Evolutionary conservation across 768 basidiomycete genomes (phyloP).

Genomic region (Termitomyces sp.): DNA sequence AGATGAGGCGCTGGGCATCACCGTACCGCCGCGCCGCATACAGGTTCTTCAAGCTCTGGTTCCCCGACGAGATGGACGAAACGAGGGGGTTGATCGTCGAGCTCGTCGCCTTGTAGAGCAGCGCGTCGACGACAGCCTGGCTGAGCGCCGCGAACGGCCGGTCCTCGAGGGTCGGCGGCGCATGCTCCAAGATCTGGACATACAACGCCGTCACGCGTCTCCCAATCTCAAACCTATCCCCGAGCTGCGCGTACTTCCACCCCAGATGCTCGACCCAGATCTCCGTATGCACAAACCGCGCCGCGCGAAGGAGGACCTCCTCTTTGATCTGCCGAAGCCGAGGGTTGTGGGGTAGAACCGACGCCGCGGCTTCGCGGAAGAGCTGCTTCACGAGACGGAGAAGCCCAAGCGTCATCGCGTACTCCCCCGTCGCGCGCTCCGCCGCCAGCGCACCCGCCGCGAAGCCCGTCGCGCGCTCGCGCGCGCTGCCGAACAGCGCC

Average conservation of each 20-base stretch:
- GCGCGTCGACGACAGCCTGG: constrained; percentile 61
- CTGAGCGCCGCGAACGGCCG: constrained; percentile 60
- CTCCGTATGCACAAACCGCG: constrained; percentile 77
- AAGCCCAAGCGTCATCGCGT: constrained; percentile 80
- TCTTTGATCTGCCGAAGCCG: constrained; percentile 74
- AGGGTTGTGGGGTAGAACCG: constrained; percentile 52
- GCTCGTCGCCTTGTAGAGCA: constrained; percentile 72
- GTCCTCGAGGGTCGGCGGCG: constrained; percentile 49
- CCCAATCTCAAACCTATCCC: constrained; percentile 83
- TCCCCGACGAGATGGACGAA: constrained; percentile 60
- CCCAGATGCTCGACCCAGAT: constrained; percentile 84
- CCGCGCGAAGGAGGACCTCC: constrained; percentile 77
- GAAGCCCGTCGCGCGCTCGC: constrained; percentile 49
- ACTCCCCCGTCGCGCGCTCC: constrained; percentile 69
- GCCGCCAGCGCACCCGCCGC: constrained; percentile 64
- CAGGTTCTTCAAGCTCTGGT: constrained; percentile 54
- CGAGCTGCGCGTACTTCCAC: constrained; percentile 84
- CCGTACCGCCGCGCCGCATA: constrained; percentile 61
- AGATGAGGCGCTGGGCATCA: constrained; percentile 66
- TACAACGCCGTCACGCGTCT: constrained; percentile 65
- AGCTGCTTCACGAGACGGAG: constrained; percentile 74
- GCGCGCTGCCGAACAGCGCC: constrained; percentile 69
- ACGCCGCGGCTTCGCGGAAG: constrained; percentile 66
- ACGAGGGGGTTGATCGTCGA: constrained; percentile 82
- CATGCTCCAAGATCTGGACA: constrained; percentile 58